A percentile compares a stretch with the other conserved stretches of the same genome.
Evolutionary conservation across 2,329 filamentous ascomycete genomes (phyloP).

Genomic region (Calonectria pteridis): DNA sequence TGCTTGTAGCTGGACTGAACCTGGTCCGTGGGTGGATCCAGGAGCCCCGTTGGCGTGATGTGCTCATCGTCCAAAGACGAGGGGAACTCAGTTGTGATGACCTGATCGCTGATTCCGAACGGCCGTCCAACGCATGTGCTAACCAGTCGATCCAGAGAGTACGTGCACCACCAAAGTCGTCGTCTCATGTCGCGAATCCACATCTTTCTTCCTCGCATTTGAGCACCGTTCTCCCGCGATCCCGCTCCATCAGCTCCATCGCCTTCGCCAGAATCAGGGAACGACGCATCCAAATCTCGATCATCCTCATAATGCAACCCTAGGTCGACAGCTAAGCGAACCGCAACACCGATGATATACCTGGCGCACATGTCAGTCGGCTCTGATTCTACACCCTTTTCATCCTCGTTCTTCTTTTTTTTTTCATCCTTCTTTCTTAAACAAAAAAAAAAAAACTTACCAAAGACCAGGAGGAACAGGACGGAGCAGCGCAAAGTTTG

Average conservation of each 20-base stretch:
- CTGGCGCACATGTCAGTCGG: constrained; percentile 46
- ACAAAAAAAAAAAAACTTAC: constrained; percentile 55
- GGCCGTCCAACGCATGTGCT: constrained; percentile 93
- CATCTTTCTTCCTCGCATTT: constrained; percentile 76
- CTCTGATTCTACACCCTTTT: constrained; percentile 3
- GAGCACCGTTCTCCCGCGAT: constrained; percentile 50
- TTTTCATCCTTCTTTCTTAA: too few species aligned
- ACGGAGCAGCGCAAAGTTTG: constrained; percentile 89
- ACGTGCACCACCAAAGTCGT: constrained; percentile 96
- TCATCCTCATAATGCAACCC: constrained; percentile 95
- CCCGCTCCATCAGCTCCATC: constrained; percentile 52
- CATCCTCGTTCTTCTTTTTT: background rate
- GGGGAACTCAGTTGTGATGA: constrained; percentile 95
- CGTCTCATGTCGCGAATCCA: constrained; percentile 89
- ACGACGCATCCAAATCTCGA: constrained; percentile 70
- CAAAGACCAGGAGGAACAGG: constrained; percentile 94
- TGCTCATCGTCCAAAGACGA: constrained; percentile 89
- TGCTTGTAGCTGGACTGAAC: constrained; percentile 86
- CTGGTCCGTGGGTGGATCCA: constrained; percentile 68
- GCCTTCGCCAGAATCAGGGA: constrained; percentile 59
- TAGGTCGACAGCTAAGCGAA: constrained; percentile 89
- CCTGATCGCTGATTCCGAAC: constrained; percentile 95
- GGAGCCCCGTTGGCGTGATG: constrained; percentile 84
- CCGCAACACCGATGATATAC: constrained; percentile 95
- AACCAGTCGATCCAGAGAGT: constrained; percentile 93